Evolutionary conservation across 2,329 filamentous ascomycete species (phyloP).

Genomic region (Diatrype stigma): DNA sequence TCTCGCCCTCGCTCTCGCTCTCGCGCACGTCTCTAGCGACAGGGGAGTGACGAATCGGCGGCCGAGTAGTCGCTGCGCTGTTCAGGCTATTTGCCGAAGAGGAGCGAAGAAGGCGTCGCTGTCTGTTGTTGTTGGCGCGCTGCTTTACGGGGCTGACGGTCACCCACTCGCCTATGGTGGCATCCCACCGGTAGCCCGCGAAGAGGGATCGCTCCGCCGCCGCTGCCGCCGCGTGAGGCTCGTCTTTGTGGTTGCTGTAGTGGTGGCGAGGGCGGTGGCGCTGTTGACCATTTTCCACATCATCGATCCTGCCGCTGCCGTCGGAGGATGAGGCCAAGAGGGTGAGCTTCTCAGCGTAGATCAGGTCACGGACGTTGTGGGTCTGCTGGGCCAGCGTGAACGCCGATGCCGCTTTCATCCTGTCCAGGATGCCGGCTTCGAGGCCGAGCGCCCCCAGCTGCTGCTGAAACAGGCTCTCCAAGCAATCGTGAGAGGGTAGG

Average conservation of each 20-base stretch:
- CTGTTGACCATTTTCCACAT: too few relatives aligned
- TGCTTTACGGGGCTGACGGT: conserved; percentile 38
- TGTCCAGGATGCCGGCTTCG: conserved; percentile 28
- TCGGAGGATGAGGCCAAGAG: conserved; percentile 1
- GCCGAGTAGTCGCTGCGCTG: neutral
- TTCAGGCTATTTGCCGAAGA: conserved; percentile 8
- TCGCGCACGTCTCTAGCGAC: too few relatives aligned
- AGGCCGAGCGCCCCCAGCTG: conserved; percentile 32
- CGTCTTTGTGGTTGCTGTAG: too few relatives aligned
- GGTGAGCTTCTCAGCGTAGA: conserved; percentile 45
- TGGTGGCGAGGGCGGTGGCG: too few relatives aligned
- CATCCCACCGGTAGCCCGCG: conserved; percentile 46
- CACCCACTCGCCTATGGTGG: conserved; percentile 54
- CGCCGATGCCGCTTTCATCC: conserved; percentile 42
- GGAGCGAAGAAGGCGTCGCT: conserved; percentile 15
- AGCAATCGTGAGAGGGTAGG: conserved; percentile 21
- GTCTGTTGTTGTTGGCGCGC: conserved; percentile 11
- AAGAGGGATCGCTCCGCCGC: conserved; percentile 16
- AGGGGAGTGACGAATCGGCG: too few relatives aligned
- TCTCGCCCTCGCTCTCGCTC: too few relatives aligned
- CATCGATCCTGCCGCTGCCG: conserved; percentile 1
- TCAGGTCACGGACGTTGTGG: conserved; percentile 48
- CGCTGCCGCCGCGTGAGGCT: too few relatives aligned
- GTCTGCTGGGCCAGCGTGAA: conserved; percentile 50
- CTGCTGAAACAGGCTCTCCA: conserved; percentile 33